Percentiles rank a stretch among this genome's conserved stretches.
phyloP scores from a whole-genome alignment of 148 eudicot species.

The Agrostemma githago region DNA sequence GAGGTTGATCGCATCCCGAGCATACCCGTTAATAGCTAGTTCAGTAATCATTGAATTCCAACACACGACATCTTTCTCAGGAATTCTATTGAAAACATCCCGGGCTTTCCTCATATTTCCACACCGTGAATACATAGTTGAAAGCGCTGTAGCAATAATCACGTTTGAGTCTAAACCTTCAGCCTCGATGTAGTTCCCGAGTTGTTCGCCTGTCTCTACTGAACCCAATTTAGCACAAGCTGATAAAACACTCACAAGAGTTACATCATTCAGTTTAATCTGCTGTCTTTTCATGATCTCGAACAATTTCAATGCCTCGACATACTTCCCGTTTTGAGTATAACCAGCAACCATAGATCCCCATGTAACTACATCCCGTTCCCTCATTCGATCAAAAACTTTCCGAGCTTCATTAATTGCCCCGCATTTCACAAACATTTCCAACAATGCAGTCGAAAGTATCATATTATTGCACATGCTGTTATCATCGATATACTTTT shows the following conservation, averaged over 20 bases:
- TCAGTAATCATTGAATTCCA: slow-evolving; percentile 62
- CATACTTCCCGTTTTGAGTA: slow-evolving; percentile 49
- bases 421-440: slow-evolving; percentile 65
- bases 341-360: slow-evolving; percentile 65
- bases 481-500: slow-evolving; percentile 40
- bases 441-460: slow-evolving; percentile 55
- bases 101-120: slow-evolving; percentile 44
- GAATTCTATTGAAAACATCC: slow-evolving; percentile 36
- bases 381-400: slow-evolving; percentile 45
- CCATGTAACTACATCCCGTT: slow-evolving; percentile 51
- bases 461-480: slow-evolving; percentile 38
- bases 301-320: slow-evolving; percentile 50
- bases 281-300: slow-evolving; percentile 35
- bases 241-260: slow-evolving; percentile 47
- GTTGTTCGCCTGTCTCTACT: slow-evolving; percentile 37
- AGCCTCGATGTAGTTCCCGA: slow-evolving; percentile 39
- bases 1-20: slow-evolving; percentile 33
- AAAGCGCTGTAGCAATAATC: slow-evolving; percentile 42
- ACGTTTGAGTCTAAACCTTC: slow-evolving; percentile 33
- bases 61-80: slow-evolving; percentile 41
- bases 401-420: slow-evolving; percentile 46
- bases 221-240: slow-evolving; percentile 61
- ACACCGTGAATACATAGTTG: slow-evolving; percentile 51
- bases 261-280: slow-evolving; percentile 49
- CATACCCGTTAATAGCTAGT: slow-evolving; percentile 50